Base-by-base conservation (phyloP, 805 yeast genomes). In the Candida endomychidarum region DNA sequence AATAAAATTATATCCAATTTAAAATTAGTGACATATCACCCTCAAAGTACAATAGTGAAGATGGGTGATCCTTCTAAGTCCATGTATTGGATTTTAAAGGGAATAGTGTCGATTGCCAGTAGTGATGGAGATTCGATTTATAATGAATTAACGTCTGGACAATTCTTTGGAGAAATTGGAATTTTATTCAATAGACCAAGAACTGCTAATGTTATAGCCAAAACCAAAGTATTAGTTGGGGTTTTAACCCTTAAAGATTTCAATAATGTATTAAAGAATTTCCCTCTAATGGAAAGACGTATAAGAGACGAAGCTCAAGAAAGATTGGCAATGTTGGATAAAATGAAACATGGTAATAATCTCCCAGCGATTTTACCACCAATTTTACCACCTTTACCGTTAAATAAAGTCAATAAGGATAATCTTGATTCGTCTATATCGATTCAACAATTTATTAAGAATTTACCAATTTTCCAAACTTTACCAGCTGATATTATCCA, bases 271-370 rank as follows among this genome's bases (percentile, higher is more conserved):
- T 62, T 84, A 17, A 77, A 80, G 1, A 74, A 72, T 41, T 83
- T 77, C 55, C 90, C 91, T 0, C 57, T 62, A 2, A 76, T 84
- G 27, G 90, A 83, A 54, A 63, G 86, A 43, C 67, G 80, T 34
- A 82, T 84, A 30, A 65, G 90, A 46, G 87, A 84, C 56, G 91
- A 84, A 53, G 90, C 88, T 3, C 89, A 84, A 52, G 89, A 83
- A 55, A 66, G 91, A 37, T 61, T 84, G 43, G 82, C 84, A 4
- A 77, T 81, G 79, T 81, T 76, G 50, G 86, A 81, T 37, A 47
- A 82, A 56, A 70, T 78, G 51, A 74, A 71, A 46, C 61, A 72
- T 12, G 16, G 34, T 22, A 29, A 37, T 69, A 68, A 30, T 9
- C 7, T 29, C 40, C 61, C 55, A 37, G 58, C 30, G 19, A 45